Evolutionary conservation across 2,329 filamentous ascomycete genomes (phyloP).

Genomic region (Venturia nashicola): DNA sequence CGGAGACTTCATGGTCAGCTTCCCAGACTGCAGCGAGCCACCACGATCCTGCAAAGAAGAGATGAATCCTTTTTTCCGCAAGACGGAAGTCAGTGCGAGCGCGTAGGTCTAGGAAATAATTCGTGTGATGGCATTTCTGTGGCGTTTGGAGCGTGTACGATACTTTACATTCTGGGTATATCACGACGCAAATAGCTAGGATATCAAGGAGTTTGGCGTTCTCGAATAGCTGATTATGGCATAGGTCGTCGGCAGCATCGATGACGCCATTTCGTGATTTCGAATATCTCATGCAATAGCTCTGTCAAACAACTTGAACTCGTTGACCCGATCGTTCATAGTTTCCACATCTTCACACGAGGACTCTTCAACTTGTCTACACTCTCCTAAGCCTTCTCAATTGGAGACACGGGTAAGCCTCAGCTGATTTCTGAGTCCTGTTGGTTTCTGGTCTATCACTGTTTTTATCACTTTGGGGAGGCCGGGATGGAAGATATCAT

Average conservation of each 20-base stretch:
- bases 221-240: neutral
- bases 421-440: no score
- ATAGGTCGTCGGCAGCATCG: neutral
- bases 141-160: slow-evolving; percentile 2
- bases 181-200: neutral
- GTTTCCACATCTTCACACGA: no score
- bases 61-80: slow-evolving; percentile 41
- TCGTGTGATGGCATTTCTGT: neutral
- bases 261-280: neutral
- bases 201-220: neutral
- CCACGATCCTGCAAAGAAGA: slow-evolving; percentile 57
- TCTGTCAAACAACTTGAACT: no score
- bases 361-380: no score
- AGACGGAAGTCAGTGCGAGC: slow-evolving; percentile 13
- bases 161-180: neutral
- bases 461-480: no score
- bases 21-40: slow-evolving; percentile 53
- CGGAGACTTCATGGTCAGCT: slow-evolving; percentile 73
- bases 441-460: no score
- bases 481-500: no score
- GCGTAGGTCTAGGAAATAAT: neutral
- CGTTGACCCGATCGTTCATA: no score
- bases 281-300: no score
- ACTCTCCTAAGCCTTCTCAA: no score
- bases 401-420: no score